Conservation (phyloP, 768 basidiomycete species). For the Agrocybe praecox region DNA sequence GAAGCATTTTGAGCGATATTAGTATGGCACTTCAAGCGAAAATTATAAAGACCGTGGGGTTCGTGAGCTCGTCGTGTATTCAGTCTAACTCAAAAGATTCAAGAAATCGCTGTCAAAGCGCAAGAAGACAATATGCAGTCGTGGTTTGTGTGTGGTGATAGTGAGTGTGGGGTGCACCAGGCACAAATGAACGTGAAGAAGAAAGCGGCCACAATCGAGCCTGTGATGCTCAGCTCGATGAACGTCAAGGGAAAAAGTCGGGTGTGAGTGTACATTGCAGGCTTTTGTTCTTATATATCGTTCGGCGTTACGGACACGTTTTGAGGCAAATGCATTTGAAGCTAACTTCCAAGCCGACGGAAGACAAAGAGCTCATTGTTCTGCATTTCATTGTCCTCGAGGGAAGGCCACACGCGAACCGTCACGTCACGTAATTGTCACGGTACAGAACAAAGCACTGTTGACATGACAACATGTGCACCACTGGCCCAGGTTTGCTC, state of each 20-base stretch:
- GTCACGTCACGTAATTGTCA: slow-evolving; percentile 10
- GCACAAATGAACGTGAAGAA: slow-evolving; percentile 18
- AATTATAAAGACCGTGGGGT: not conserved
- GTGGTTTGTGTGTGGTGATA: not conserved
- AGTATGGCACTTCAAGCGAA: not conserved
- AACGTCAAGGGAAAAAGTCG: not conserved
- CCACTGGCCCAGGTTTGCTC: no score
- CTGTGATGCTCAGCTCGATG: slow-evolving; percentile 3
- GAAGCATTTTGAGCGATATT: slow-evolving; percentile 27
- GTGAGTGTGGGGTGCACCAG: slow-evolving; percentile 14
- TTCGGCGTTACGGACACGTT: slow-evolving; percentile 10
- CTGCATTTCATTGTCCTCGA: slow-evolving; percentile 16
- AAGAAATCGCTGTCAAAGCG: slow-evolving; percentile 20
- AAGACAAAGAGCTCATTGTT: slow-evolving; percentile 22
- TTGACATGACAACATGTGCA: slow-evolving; percentile 9
- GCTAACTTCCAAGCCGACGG: slow-evolving; percentile 4
- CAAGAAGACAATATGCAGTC: not conserved
- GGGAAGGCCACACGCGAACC: not conserved
- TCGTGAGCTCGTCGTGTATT: slow-evolving; percentile 1
- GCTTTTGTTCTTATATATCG: slow-evolving; percentile 16
- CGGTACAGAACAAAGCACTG: slow-evolving; percentile 12
- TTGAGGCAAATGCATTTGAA: not conserved
- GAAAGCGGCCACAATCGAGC: not conserved
- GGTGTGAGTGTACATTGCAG: not conserved
- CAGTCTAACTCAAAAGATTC: not conserved